Base-by-base conservation (phyloP, 805 yeast genomes). In the Ogataea nitratoaversa region DNA sequence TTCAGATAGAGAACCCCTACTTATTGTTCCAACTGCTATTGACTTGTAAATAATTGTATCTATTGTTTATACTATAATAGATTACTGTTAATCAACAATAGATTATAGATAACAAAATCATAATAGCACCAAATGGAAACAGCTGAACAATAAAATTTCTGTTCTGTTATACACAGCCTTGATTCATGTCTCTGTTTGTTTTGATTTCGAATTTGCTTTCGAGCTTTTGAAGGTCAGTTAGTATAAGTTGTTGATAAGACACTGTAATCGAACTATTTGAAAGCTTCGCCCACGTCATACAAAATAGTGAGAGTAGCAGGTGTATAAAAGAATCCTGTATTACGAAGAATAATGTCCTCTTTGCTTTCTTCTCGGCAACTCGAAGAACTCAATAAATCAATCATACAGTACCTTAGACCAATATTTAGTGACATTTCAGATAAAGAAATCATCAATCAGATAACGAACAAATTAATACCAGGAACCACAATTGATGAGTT, bases 371-470 rank as follows among this genome's bases (percentile, higher is more conserved):
- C 65, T 8, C 49, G 67, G 30, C 70, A 67, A 46, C 41, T 48
- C 30, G 43, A 42, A 8, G 71, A 67, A 52, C 59, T 66, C 30
- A 52, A 66, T 50, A 59, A 57, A 30, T 62, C 71, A 2, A 45
- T 67, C 7, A 34, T 65, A 11, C 68, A 63, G 43, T 63, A 63
- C 37, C 43, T 62, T 19, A 38, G 36, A n/a, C 53, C 57, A 1
- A 32, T 46, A 8, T 27, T 57, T 7, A 27, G 23, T 3, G 18
- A 37, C 25, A 41, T 30, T 14, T 22, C 41, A 23, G 42, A 39
- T 31, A 24, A 34, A 16, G n/a, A 22, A 11, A 23, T 28, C 2
- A 22, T 47, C 18, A 25, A 34, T 5, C 17, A 3, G 8, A 19
- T 52, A 11, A 36, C 43, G 1, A 23, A 34, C 13, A 37, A 37